Evolutionary conservation across 2,329 filamentous ascomycete species (phyloP).

Genomic region (Aaosphaeria arxii): DNA sequence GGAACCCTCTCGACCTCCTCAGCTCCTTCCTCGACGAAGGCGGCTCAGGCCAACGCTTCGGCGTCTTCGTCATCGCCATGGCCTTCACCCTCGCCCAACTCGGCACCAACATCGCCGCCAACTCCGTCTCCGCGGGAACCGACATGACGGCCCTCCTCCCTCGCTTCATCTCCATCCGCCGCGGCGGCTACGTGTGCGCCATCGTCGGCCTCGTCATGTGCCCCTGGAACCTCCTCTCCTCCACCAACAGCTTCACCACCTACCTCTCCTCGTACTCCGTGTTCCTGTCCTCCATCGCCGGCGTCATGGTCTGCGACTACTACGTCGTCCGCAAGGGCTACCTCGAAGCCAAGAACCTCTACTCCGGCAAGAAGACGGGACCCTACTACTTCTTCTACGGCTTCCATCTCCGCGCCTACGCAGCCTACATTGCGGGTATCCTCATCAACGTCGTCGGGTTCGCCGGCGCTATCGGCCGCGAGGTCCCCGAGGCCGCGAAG

Average conservation of each 20-base stretch:
- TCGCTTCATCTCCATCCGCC: conserved; percentile 78
- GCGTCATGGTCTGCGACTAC: conserved; percentile 88
- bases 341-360: conserved; percentile 73
- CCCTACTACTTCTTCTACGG: conserved; percentile 75
- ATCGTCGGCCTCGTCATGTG: conserved; percentile 79
- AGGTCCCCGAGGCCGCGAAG: conserved; percentile 72
- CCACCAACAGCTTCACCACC: conserved; percentile 80
- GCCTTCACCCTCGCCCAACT: conserved; percentile 64
- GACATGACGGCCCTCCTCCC: conserved; percentile 72
- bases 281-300: conserved; percentile 89
- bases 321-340: conserved; percentile 82
- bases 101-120: conserved; percentile 81
- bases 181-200: conserved; percentile 84
- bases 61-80: conserved; percentile 2
- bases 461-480: conserved; percentile 69
- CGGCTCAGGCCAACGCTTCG: conserved; percentile 27
- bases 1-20: conserved; percentile 42
- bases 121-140: conserved; percentile 50
- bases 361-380: conserved; percentile 63
- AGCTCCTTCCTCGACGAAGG: conserved; percentile 41
- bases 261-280: conserved; percentile 91
- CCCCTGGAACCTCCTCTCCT: conserved; percentile 75
- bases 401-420: conserved; percentile 80
- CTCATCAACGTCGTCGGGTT: conserved; percentile 91
- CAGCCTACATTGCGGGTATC: conserved; percentile 78